phyloP scores from a whole-genome alignment of 768 basidiomycete species.

The Guyanaporus albipodus region DNA sequence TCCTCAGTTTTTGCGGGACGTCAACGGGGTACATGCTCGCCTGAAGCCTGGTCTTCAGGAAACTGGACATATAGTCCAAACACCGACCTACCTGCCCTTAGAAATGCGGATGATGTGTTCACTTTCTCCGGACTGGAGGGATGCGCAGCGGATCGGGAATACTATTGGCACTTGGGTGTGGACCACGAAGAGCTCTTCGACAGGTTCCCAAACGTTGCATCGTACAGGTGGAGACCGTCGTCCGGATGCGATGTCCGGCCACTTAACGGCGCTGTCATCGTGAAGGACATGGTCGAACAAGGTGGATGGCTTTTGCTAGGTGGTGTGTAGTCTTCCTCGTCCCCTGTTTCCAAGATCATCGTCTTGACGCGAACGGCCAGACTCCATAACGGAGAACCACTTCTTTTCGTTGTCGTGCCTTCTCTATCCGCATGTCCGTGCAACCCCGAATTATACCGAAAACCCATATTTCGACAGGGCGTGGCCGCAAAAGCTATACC shows the following conservation, averaged over 20 bases:
- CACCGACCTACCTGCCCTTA: conserved; percentile 35
- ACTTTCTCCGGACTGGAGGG: conserved; percentile 54
- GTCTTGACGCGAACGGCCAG: conserved; percentile 28
- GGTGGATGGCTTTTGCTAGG: conserved; percentile 70
- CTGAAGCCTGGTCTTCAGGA: conserved; percentile 34
- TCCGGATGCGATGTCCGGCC: conserved; percentile 40
- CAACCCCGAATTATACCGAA: conserved; percentile 56
- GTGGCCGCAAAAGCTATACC: conserved; percentile 63
- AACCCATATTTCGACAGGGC: conserved; percentile 56
- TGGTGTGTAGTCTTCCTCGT: conserved; percentile 36
- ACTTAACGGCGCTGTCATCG: conserved; percentile 40
- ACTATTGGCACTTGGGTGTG: conserved; percentile 57
- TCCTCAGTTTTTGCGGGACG: conserved; percentile 24
- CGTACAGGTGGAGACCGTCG: conserved; percentile 53
- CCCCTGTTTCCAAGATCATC: not conserved
- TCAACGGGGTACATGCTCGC: conserved; percentile 31
- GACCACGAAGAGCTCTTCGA: conserved; percentile 46
- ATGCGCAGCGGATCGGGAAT: conserved; percentile 61
- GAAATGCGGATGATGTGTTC: conserved; percentile 41
- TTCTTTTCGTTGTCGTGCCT: conserved; percentile 70
- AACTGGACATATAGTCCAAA: conserved; percentile 41
- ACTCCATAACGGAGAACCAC: conserved; percentile 69
- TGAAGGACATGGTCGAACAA: conserved; percentile 58
- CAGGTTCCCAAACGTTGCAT: conserved; percentile 50
- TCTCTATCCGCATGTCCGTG: conserved; percentile 62